These are phyloP conservation scores for Phytopythium ostracodes DNA, from an alignment of 352 stramenopile genomes.

Conservation along the genomic window DNA sequence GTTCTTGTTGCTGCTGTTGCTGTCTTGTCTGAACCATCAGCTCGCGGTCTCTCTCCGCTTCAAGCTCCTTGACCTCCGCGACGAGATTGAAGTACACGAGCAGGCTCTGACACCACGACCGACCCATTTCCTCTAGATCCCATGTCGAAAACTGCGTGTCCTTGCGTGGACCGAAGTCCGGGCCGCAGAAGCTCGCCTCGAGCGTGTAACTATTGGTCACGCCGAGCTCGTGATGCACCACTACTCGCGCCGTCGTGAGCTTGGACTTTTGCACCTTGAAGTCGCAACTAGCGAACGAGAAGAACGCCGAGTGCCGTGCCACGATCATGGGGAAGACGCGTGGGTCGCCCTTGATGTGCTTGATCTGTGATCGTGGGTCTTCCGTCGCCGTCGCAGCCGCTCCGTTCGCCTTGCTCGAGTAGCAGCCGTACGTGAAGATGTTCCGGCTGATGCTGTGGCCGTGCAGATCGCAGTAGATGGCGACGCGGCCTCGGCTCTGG, in stretches of 20 bases:
- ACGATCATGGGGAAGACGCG: conserved; percentile 82
- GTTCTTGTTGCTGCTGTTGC: conserved; percentile 6
- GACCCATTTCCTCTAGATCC: conserved; percentile 75
- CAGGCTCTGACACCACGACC: conserved; percentile 68
- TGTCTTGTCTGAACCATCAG: neutral
- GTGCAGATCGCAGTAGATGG: conserved; percentile 82
- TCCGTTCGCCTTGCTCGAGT: conserved; percentile 25
- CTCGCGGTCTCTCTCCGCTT: conserved; percentile 14
- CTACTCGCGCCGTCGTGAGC: conserved; percentile 85
- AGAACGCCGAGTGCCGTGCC: conserved; percentile 58
- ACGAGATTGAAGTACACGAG: conserved; percentile 71
- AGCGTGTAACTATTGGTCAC: conserved; percentile 88
- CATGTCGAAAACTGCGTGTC: conserved; percentile 75
- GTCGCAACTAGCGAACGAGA: conserved; percentile 84
- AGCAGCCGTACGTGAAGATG: conserved; percentile 86
- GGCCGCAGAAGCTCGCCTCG: conserved; percentile 88
- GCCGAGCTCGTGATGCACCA: conserved; percentile 84
- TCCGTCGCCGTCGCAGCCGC: neutral
- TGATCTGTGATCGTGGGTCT: neutral
- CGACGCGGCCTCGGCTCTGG: conserved; percentile 53
- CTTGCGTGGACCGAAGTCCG: conserved; percentile 60
- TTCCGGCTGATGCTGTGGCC: conserved; percentile 82
- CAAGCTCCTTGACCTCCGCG: conserved; percentile 34
- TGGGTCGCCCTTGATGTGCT: conserved; percentile 47
- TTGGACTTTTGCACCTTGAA: conserved; percentile 91